Base-by-base conservation (phyloP, 2,329 filamentous ascomycete species). In the Verticillium nubilum region DNA sequence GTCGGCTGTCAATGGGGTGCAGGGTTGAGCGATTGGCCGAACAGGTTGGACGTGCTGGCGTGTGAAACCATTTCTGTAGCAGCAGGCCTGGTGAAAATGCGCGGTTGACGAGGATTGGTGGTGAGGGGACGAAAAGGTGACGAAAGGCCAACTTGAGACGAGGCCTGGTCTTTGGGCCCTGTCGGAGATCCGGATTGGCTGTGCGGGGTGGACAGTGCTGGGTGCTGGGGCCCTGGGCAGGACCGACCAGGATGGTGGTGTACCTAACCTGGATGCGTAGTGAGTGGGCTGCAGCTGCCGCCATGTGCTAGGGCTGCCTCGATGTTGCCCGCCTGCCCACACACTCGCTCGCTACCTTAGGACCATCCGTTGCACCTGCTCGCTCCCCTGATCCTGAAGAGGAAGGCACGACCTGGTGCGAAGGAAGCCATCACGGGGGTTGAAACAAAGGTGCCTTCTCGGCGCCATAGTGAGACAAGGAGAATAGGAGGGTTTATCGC, bases 11-110 rank as follows among this genome's bases (percentile, higher is more conserved):
- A 56, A 19, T 5, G 9, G 12, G 35, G 54, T 28, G 17, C 19
- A 50, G n/a, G n/a, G 42, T n/a, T 12, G 42, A 28, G 35, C 33
- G 28, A 57, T 57, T 57, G 56, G 56, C 27, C 25, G 37, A 26
- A 5, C 13, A 27, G 54, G 33, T 27, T 26, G 33, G 26, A 27
- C 33, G 29, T 37, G 54, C 54, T 47, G 54, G 54, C 31, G 37
- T 37, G 55, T 64, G 62, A 64, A 64, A 64, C 62, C 31, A 37
- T 35, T 57, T 26, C 58, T 47, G 61, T 63, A 60, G 57, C 62
- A 61, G 27, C 50, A 54, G 52, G 56, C n/a, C n/a, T 55, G 57
- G 50, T 60, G 31, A 58, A 19, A 19, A 50, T 23, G n/a, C 7
- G 42, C 42, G 42, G 19, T 23, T 50, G n/a, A 50, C 42, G 42